phyloP scores from a whole-genome alignment of 495 filamentous ascomycete species.

The Penicillium longicatenatum region DNA sequence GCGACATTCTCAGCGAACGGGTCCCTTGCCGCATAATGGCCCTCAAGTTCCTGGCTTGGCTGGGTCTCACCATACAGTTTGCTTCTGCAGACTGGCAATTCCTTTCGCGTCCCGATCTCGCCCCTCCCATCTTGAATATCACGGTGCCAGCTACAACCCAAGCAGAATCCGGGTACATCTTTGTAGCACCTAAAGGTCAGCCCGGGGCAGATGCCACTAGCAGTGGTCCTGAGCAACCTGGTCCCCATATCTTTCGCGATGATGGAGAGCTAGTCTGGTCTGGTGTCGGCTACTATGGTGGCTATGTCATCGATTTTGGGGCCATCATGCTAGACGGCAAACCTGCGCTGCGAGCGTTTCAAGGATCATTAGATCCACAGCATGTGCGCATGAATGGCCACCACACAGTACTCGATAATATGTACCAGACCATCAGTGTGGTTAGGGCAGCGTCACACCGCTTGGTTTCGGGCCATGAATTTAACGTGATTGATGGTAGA shows the following conservation, averaged over 20 bases:
- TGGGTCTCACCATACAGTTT: no score
- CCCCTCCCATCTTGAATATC: constrained; percentile 53
- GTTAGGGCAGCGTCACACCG: constrained; percentile 45
- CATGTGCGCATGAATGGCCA: constrained; percentile 49
- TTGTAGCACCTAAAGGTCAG: constrained; percentile 50
- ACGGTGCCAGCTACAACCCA: constrained; percentile 43
- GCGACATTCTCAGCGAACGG: no score
- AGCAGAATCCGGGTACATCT: constrained; percentile 49
- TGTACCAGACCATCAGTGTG: constrained; percentile 47
- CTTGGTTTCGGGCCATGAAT: constrained; percentile 49
- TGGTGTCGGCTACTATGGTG: constrained; percentile 47
- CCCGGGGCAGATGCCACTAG: no score
- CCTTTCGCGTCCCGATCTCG: constrained; percentile 49
- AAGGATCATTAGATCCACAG: constrained; percentile 45
- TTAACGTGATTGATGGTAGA: constrained; percentile 40
- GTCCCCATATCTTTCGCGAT: constrained; percentile 51
- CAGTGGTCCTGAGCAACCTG: constrained; percentile 29
- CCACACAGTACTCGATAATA: constrained; percentile 43
- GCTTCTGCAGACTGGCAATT: constrained; percentile 28
- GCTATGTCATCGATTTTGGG: constrained; percentile 41
- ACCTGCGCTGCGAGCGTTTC: constrained; percentile 47
- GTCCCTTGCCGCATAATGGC: no score
- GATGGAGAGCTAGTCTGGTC: constrained; percentile 55
- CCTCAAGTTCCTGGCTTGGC: no score
- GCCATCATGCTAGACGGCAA: constrained; percentile 38